phyloP scores from a whole-genome alignment of 345 rosid species.

The Citrus unshiu region DNA sequence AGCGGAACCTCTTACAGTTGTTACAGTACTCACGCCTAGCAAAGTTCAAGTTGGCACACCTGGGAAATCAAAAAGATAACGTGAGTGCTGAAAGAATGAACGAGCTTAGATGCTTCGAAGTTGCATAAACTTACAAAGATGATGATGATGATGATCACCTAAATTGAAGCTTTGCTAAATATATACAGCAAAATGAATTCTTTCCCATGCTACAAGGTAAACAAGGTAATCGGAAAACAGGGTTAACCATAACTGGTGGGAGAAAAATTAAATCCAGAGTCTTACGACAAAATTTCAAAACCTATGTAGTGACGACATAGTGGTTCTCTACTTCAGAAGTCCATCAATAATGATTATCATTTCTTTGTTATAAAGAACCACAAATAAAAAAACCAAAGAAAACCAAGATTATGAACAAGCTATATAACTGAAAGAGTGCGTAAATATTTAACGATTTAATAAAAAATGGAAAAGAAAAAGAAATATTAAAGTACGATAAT shows the following conservation, averaged over 20 bases:
- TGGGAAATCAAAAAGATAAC: slow-evolving; percentile 23
- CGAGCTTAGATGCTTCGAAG: neutral
- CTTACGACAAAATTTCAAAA: neutral
- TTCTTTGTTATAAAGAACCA: neutral
- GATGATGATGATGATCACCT: neutral
- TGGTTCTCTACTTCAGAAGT: neutral
- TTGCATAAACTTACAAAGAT: neutral
- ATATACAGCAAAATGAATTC: neutral
- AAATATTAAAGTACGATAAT: neutral
- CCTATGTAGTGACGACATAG: neutral
- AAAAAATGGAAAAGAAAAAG: neutral
- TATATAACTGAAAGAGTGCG: too few species aligned
- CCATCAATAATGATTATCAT: neutral
- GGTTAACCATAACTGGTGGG: neutral
- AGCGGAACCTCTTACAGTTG: slow-evolving; percentile 71
- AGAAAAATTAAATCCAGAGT: neutral
- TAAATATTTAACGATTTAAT: neutral
- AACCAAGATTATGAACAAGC: neutral
- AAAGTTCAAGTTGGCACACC: slow-evolving; percentile 85
- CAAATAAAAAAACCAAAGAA: neutral
- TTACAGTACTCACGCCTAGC: slow-evolving; percentile 72
- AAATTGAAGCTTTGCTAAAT: neutral
- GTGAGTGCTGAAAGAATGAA: neutral
- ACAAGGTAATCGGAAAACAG: neutral
- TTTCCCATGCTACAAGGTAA: neutral